Conservation (phyloP, 192 early-diverging fungal genomes). For the Coemansia sp. region DNA sequence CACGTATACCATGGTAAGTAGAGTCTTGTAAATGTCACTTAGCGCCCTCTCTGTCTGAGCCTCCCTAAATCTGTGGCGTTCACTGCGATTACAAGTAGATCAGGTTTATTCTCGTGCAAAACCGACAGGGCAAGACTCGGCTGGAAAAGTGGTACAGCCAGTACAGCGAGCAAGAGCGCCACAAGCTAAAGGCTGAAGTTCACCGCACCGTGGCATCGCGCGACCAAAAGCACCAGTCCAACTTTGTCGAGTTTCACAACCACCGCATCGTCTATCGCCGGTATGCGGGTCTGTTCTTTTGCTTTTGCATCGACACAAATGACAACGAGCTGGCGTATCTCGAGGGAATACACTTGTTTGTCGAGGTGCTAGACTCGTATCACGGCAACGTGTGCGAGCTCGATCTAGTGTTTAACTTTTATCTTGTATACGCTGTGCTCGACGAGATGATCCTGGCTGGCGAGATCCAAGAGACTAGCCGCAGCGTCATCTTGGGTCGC, state of each 20-base stretch:
- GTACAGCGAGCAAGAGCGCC: conserved; percentile 92
- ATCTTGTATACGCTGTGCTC: conserved; percentile 94
- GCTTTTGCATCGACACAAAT: conserved; percentile 97
- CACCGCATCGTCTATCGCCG: conserved; percentile 98
- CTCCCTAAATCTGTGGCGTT: background rate
- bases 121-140: conserved; percentile 97
- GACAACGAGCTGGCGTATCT: conserved; percentile 96
- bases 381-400: conserved; percentile 99
- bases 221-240: conserved; percentile 96
- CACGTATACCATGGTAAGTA: background rate
- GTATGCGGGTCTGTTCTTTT: conserved; percentile 98
- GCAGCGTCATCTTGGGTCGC: conserved; percentile 69
- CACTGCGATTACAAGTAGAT: conserved; percentile 46
- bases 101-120: conserved; percentile 97
- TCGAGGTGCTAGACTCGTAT: conserved; percentile 97
- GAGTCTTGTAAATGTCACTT: background rate
- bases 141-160: conserved; percentile 97
- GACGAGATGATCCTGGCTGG: conserved; percentile 98
- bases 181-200: conserved; percentile 91
- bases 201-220: conserved; percentile 93
- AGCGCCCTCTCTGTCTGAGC: background rate
- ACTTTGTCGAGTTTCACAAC: conserved; percentile 99
- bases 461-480: conserved; percentile 97
- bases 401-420: conserved; percentile 98
- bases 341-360: conserved; percentile 98